Evolutionary conservation across 768 basidiomycete genomes (phyloP).

Genomic region (Polyporus arcularius): DNA sequence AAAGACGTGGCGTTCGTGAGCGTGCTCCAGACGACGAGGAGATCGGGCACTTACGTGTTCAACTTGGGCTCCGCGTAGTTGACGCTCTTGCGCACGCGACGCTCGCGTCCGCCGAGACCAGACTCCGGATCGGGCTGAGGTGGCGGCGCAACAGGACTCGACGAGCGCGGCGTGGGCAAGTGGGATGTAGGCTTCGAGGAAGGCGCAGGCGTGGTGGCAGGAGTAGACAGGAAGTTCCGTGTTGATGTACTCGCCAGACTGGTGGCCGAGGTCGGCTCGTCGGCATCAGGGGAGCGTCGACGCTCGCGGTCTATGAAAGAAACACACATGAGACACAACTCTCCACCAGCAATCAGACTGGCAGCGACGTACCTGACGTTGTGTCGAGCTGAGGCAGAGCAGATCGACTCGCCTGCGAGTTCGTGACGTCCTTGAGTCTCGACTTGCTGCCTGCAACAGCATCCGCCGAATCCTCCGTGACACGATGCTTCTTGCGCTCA

Average conservation of each 20-base stretch:
- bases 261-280: conserved; percentile 34
- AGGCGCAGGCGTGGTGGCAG: conserved; percentile 43
- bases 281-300: conserved; percentile 38
- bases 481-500: conserved; percentile 41
- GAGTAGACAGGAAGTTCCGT: conserved; percentile 43
- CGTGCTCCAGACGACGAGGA: not conserved
- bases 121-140: conserved; percentile 37
- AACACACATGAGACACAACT: not conserved
- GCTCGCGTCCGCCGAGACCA: conserved; percentile 43
- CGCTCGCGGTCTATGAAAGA: conserved; percentile 37
- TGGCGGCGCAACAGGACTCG: conserved; percentile 42
- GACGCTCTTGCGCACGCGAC: conserved; percentile 73
- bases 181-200: conserved; percentile 34
- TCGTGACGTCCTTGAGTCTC: conserved; percentile 67
- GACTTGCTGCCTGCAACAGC: conserved; percentile 42
- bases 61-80: conserved; percentile 89
- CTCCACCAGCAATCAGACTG: not conserved
- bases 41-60: conserved; percentile 65
- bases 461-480: conserved; percentile 35
- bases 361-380: conserved; percentile 35
- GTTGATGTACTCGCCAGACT: conserved; percentile 32
- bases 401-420: conserved; percentile 46
- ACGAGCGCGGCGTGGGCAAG: conserved; percentile 52
- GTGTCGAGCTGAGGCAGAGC: conserved; percentile 40
- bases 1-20: not conserved